Percentiles rank a stretch among this genome's conserved stretches.
These are phyloP conservation scores for Triticum turgidum DNA, from an alignment of 176 grass and related monocot species.

Conservation along the genomic window DNA sequence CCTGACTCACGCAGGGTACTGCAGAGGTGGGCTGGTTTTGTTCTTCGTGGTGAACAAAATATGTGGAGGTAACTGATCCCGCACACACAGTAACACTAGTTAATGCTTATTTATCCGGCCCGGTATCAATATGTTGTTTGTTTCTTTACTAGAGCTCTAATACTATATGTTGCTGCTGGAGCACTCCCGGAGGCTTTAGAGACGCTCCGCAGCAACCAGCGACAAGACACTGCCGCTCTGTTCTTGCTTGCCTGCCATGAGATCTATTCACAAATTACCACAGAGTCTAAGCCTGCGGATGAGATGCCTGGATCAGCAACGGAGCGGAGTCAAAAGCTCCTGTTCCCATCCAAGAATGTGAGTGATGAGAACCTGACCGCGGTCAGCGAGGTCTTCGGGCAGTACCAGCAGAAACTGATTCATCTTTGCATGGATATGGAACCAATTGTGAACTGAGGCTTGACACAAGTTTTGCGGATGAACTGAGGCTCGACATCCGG, in stretches of 20 bases:
- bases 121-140: conserved; percentile 18
- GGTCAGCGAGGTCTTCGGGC: conserved; percentile 85
- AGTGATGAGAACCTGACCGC: conserved; percentile 58
- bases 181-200: conserved; percentile 82
- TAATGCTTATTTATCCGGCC: background rate
- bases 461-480: background rate
- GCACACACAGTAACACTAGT: background rate
- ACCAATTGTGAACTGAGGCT: conserved; percentile 52
- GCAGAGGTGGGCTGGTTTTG: conserved; percentile 87
- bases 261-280: conserved; percentile 55
- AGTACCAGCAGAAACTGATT: conserved; percentile 89
- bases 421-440: conserved; percentile 88
- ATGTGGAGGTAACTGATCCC: conserved; percentile 84
- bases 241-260: conserved; percentile 98
- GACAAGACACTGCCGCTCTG: conserved; percentile 80
- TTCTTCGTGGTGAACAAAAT: conserved; percentile 88
- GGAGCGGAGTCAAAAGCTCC: conserved; percentile 47
- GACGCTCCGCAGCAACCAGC: conserved; percentile 68
- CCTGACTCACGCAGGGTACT: conserved; percentile 60
- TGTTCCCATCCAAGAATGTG: conserved; percentile 76
- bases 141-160: conserved; percentile 61
- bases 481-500: conserved; percentile 32
- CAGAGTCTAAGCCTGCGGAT: conserved; percentile 6
- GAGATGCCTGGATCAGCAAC: conserved; percentile 8
- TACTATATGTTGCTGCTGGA: conserved; percentile 90